Conservation (phyloP, 192 early-diverging fungal genomes). For the Entrophospora sp. region DNA sequence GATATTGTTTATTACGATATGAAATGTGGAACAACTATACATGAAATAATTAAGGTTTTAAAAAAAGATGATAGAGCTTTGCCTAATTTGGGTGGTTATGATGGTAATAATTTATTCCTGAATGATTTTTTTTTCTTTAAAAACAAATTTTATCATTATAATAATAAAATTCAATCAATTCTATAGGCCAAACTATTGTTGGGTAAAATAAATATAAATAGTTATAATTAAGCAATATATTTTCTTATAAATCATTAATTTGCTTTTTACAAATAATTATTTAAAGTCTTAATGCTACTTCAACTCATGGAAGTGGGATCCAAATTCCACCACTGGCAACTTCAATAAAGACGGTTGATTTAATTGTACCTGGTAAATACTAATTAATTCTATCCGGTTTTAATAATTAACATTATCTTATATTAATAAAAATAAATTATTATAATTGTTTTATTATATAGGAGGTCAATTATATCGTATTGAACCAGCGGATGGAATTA, state of each 20-base stretch:
- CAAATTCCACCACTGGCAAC: background rate
- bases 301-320: background rate
- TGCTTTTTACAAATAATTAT: no score
- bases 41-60: background rate
- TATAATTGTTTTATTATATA: background rate
- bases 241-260: no score
- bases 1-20: slow-evolving; percentile 3
- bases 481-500: slow-evolving; percentile 5
- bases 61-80: slow-evolving; percentile 4
- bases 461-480: background rate
- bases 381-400: background rate
- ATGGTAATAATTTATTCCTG: background rate
- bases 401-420: background rate
- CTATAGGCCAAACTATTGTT: background rate
- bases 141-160: no score
- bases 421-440: background rate
- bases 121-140: background rate
- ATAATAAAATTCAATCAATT: no score
- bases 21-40: background rate
- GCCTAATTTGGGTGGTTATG: background rate
- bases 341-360: background rate
- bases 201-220: background rate
- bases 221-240: background rate
- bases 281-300: background rate
- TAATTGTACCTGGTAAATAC: background rate